Base-by-base conservation (phyloP, 768 basidiomycete genomes). In the Boletus coccyginus region DNA sequence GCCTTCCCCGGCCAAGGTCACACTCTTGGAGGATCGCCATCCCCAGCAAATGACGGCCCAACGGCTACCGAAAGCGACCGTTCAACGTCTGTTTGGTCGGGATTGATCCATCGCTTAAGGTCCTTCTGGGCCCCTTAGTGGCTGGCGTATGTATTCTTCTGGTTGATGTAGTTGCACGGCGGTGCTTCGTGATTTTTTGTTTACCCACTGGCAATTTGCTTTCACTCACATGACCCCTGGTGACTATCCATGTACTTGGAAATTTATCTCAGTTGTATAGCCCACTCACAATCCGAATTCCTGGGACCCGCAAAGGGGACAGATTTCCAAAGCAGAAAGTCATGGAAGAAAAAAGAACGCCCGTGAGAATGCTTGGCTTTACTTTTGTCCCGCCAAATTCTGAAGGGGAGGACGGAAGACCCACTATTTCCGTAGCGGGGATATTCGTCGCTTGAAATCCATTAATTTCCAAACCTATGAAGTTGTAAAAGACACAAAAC, bases 1-100 rank as follows among this genome's bases (percentile, higher is more conserved):
- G 75, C 82, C 41, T 94, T 94, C 67, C 67, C 82, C 24, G 92
- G 92, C 5, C 79, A 80, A 65, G 92, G 92, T 24, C 85, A 86
- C 11, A 91, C 86, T 7, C 76, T 94, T 2, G 87, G 85, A 21
- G 83, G 83, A 29, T 61, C 73, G 1, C 57, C 75, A 16, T 69
- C 76, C 14, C 61, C 78, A 29, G 70, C 73, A 19, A 73, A 77
- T 50, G 59, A 62, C 21, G 65, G 74, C 48, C 60, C 73, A 29
- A 56, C 72, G 21, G 70, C 72, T 41, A 73, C 70, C 7, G 71
- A 27, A 27, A 27, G 27, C 3, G 27, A 27, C 27, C 27, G 6
- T 27, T 27, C 73, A 1, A 61, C 69, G 5, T 76, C 69, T 8
- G 69, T 62, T 11, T 72, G 84, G 53, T 70, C 72, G 13, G 80